These are phyloP conservation scores for Eruca vesicaria DNA, from an alignment of 441 rosid genomes.

Conservation along the genomic window DNA sequence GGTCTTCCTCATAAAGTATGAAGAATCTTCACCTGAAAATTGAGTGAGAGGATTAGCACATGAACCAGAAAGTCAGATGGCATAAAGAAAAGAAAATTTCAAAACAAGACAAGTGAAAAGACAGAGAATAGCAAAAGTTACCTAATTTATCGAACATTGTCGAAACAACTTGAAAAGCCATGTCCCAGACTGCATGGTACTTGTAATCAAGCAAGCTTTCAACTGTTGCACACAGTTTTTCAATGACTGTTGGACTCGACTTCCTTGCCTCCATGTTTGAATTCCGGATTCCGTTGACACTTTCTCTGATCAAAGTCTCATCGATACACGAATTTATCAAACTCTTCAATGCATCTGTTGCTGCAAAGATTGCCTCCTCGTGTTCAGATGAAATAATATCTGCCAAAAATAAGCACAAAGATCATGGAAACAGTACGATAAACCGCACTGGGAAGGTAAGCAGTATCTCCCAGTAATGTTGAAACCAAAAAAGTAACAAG, in stretches of 20 bases:
- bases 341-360: slow-evolving; percentile 72
- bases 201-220: slow-evolving; percentile 88
- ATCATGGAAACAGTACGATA: slow-evolving; percentile 9
- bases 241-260: slow-evolving; percentile 71
- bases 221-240: slow-evolving; percentile 68
- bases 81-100: background rate
- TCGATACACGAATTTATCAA: slow-evolving; percentile 71
- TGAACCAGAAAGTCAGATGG: background rate
- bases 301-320: slow-evolving; percentile 70
- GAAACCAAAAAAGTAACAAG: background rate
- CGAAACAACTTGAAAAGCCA: slow-evolving; percentile 80
- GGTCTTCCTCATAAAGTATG: slow-evolving; percentile 78
- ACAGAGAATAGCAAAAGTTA: slow-evolving; percentile 19
- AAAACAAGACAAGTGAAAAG: background rate
- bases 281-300: slow-evolving; percentile 55
- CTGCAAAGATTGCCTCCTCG: slow-evolving; percentile 87
- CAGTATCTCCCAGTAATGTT: background rate
- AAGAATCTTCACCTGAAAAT: slow-evolving; percentile 57
- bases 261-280: slow-evolving; percentile 39
- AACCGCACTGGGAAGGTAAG: slow-evolving; percentile 1
- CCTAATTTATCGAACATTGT: slow-evolving; percentile 83
- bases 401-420: slow-evolving; percentile 38
- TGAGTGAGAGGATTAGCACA: slow-evolving; percentile 9
- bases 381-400: slow-evolving; percentile 84
- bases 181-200: slow-evolving; percentile 75